These are phyloP conservation scores for Cyberlindnera mississippiensis DNA, from an alignment of 805 yeast species.

Conservation along the genomic window DNA sequence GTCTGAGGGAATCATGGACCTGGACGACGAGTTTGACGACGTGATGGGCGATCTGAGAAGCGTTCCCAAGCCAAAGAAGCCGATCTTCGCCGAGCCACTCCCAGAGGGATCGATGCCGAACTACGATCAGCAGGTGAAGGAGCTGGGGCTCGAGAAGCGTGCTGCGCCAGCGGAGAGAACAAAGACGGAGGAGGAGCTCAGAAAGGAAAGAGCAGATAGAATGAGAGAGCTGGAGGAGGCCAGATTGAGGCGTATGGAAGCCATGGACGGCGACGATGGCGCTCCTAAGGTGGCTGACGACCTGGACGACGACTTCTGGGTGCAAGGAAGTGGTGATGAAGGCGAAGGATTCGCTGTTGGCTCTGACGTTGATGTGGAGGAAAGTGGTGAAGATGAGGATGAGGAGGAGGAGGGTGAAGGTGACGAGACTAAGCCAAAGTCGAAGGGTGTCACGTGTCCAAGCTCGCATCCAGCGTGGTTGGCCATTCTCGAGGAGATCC, in stretches of 20 bases:
- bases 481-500: slow-evolving; percentile 30
- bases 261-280: slow-evolving; percentile 43
- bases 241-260: slow-evolving; percentile 71
- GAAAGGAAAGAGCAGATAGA: slow-evolving; percentile 55
- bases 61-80: slow-evolving; percentile 29
- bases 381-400: slow-evolving; percentile 27
- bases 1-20: slow-evolving; percentile 57
- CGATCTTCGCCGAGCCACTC: slow-evolving; percentile 10
- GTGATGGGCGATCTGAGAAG: slow-evolving; percentile 52
- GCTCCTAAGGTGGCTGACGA: slow-evolving; percentile 61
- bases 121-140: slow-evolving; percentile 65
- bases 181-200: slow-evolving; percentile 69
- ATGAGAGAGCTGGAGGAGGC: slow-evolving; percentile 62
- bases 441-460: slow-evolving; percentile 41
- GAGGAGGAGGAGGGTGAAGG: slow-evolving; percentile 29
- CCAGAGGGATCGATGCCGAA: slow-evolving; percentile 42
- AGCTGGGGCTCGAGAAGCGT: slow-evolving; percentile 64
- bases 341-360: slow-evolving; percentile 42
- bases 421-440: slow-evolving; percentile 12
- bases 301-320: slow-evolving; percentile 67
- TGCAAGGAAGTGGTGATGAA: slow-evolving; percentile 44
- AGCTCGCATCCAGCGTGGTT: slow-evolving; percentile 40
- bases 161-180: slow-evolving; percentile 82
- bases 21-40: slow-evolving; percentile 72
- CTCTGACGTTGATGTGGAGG: slow-evolving; percentile 21